These are phyloP conservation scores for Exophiala dermatitidis DNA, from an alignment of 2,329 filamentous ascomycete genomes.

Conservation along the genomic window DNA sequence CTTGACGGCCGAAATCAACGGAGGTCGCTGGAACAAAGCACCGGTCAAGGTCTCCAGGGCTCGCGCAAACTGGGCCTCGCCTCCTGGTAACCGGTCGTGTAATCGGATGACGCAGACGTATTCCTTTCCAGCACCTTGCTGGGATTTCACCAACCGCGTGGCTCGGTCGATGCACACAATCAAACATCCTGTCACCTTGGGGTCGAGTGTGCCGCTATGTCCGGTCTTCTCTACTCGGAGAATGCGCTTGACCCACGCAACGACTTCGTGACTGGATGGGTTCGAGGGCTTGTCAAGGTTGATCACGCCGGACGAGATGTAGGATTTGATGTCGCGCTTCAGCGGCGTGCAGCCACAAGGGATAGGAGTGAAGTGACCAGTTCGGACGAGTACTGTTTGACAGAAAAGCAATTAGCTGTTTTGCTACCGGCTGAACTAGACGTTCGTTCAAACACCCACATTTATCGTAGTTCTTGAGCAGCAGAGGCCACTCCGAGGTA, in stretches of 20 bases:
- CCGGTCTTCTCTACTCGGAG: conserved; percentile 92
- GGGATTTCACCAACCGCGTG: conserved; percentile 94
- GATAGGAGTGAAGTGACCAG: conserved; percentile 94
- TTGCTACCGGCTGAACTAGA: conserved; percentile 3
- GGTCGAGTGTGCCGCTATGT: conserved; percentile 95
- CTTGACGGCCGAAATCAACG: conserved; percentile 97
- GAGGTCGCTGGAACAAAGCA: conserved; percentile 93
- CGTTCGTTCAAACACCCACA: conserved; percentile 50
- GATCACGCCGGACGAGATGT: conserved; percentile 95
- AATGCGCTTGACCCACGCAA: conserved; percentile 98
- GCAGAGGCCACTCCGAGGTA: conserved; percentile 84
- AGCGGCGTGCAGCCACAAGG: conserved; percentile 84
- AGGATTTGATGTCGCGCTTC: conserved; percentile 92
- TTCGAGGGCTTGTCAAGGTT: conserved; percentile 98
- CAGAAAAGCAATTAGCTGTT: conserved; percentile 1
- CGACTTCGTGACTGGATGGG: conserved; percentile 95
- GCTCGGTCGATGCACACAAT: conserved; percentile 96
- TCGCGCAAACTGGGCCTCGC: conserved; percentile 84
- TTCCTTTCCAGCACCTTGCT: conserved; percentile 98
- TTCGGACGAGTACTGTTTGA: conserved; percentile 71
- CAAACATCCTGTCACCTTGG: conserved; percentile 92
- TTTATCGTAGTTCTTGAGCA: conserved; percentile 94
- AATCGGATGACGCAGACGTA: conserved; percentile 94
- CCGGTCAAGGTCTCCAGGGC: conserved; percentile 94
- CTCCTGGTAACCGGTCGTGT: conserved; percentile 90